A percentile compares a stretch with the other conserved stretches of the same genome.
Conservation (phyloP, 2,329 filamentous ascomycete species). For the Diaporthe ampelina region DNA sequence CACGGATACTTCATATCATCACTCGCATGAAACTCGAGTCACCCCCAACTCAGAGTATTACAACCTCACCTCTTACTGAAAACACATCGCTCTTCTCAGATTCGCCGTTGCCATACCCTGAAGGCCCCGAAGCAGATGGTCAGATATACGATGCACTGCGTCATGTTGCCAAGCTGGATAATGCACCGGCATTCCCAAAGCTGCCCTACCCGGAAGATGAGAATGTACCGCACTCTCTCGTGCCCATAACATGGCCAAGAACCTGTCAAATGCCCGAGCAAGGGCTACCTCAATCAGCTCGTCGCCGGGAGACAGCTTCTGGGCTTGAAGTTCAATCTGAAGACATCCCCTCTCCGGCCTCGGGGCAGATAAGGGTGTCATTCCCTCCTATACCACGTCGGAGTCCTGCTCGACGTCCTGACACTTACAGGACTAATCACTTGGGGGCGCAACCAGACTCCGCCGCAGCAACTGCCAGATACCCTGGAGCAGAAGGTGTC, state of each 20-base stretch:
- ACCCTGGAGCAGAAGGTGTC: background rate
- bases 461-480: background rate
- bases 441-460: background rate
- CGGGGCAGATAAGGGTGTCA: background rate
- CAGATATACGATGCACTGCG: constrained; percentile 24
- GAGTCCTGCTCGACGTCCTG: constrained; percentile 12
- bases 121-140: background rate
- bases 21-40: constrained; percentile 67
- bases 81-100: constrained; percentile 13
- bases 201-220: constrained; percentile 13
- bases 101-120: constrained; percentile 11
- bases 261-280: background rate
- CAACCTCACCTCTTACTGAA: background rate
- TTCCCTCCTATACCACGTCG: background rate
- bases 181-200: background rate
- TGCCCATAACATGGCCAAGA: background rate
- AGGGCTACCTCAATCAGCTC: background rate
- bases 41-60: constrained; percentile 39
- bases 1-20: constrained; percentile 64
- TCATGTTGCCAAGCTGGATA: too few species aligned
- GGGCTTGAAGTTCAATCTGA: background rate
- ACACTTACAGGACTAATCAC: background rate
- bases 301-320: background rate
- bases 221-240: background rate
- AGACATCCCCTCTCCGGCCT: background rate